phyloP scores from a whole-genome alignment of 306 rosid species.

The Acacia acuminata region DNA sequence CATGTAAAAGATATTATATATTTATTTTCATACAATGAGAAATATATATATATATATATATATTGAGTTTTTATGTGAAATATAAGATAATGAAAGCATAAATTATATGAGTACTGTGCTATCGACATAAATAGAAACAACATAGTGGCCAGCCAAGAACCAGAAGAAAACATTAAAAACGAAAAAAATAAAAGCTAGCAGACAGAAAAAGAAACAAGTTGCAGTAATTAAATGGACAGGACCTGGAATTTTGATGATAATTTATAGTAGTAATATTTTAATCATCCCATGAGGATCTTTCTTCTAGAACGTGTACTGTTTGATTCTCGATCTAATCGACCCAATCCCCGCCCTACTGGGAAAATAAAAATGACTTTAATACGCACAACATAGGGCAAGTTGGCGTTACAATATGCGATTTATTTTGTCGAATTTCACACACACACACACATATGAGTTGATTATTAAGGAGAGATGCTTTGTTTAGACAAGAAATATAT shows the following conservation, averaged over 20 bases:
- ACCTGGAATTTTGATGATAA: not conserved
- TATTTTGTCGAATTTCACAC: not conserved
- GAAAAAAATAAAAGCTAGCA: not conserved
- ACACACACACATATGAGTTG: not conserved
- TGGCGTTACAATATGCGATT: not conserved
- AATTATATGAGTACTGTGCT: not conserved
- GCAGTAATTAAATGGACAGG: not conserved
- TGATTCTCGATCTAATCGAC: not conserved
- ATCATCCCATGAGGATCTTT: not conserved
- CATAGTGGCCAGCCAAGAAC: not conserved
- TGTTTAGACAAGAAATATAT: conserved; percentile 29
- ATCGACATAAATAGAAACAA: not conserved
- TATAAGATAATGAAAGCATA: not conserved
- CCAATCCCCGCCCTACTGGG: conserved; percentile 7
- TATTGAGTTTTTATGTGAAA: not conserved
- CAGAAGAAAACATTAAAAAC: not conserved
- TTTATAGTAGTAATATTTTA: not conserved
- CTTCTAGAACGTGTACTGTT: not conserved
- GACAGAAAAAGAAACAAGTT: not conserved
- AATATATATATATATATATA: too few relatives aligned
- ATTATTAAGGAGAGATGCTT: conserved; percentile 11
- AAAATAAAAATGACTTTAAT: not conserved
- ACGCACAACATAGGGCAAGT: not conserved
- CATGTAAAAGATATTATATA: not conserved
- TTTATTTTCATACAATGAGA: not conserved